Evolutionary conservation across 2,329 filamentous ascomycete species (phyloP).

Genomic region (Phaeomoniella chlamydospora): DNA sequence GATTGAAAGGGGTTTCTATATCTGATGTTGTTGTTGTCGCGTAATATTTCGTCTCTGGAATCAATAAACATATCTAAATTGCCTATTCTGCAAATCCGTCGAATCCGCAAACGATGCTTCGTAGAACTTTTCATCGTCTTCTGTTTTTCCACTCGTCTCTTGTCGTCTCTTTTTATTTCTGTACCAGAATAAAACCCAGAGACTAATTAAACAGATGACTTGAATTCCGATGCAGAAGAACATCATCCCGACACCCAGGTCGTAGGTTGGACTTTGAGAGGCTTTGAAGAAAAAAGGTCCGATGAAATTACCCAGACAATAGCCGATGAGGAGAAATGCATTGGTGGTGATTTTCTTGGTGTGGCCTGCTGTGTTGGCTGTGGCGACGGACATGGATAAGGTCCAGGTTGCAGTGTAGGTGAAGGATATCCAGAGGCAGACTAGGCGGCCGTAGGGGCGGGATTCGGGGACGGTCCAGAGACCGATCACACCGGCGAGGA

Average conservation of each 20-base stretch:
- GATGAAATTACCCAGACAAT: conserved; percentile 14
- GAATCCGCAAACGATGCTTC: conserved; percentile 36
- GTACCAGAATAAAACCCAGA: not conserved
- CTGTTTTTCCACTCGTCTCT: not conserved
- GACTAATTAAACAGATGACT: not conserved
- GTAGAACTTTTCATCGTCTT: not conserved
- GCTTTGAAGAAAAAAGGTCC: conserved; percentile 20
- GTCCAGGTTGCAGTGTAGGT: conserved; percentile 4
- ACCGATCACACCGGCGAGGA: conserved; percentile 5
- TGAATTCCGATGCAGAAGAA: not conserved
- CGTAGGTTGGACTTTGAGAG: conserved; percentile 4
- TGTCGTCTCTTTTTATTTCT: not conserved
- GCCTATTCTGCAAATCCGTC: conserved; percentile 52
- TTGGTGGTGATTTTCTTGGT: conserved; percentile 17
- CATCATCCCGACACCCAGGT: not conserved
- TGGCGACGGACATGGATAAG: conserved; percentile 9
- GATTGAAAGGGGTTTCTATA: too few relatives aligned
- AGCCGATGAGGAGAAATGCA: conserved; percentile 15
- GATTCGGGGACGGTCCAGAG: conserved; percentile 4
- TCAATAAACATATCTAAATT: conserved; percentile 31
- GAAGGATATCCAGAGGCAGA: conserved; percentile 5
- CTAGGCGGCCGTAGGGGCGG: conserved; percentile 9
- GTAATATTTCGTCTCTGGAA: too few relatives aligned
- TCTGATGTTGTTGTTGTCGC: too few relatives aligned
- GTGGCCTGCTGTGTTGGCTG: conserved; percentile 16